These are phyloP conservation scores for Sporothrix schenckii DNA, from an alignment of 2,329 filamentous ascomycete species.

Conservation along the genomic window DNA sequence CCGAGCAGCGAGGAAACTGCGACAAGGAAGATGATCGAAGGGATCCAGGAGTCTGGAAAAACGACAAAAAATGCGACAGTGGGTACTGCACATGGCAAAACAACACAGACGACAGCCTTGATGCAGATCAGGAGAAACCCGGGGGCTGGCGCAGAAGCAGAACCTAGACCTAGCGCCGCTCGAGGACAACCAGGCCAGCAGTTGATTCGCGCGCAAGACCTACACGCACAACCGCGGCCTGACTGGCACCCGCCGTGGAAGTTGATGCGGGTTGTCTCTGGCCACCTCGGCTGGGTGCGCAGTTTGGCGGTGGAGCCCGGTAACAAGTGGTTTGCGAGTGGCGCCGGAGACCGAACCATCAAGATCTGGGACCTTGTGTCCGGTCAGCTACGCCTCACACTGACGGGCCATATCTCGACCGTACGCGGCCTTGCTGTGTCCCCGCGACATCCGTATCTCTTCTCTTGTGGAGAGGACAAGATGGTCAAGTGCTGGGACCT, in stretches of 20 bases:
- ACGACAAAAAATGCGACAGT: slow-evolving; percentile 37
- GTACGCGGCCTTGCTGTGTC: slow-evolving; percentile 91
- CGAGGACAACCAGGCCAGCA: slow-evolving; percentile 45
- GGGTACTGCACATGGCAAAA: slow-evolving; percentile 28
- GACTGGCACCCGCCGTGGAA: slow-evolving; percentile 99
- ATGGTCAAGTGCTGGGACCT: slow-evolving; percentile 99
- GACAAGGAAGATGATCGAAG: slow-evolving; percentile 69
- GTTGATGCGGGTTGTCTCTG: slow-evolving; percentile 94
- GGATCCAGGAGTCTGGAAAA: slow-evolving; percentile 53
- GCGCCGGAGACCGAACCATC: slow-evolving; percentile 92
- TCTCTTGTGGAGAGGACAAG: slow-evolving; percentile 98
- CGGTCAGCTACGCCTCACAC: slow-evolving; percentile 77
- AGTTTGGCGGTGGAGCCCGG: slow-evolving; percentile 88
- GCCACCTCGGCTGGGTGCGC: slow-evolving; percentile 93
- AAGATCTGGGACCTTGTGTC: slow-evolving; percentile 98
- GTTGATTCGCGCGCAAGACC: slow-evolving; percentile 43
- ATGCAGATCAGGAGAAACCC: slow-evolving; percentile 43
- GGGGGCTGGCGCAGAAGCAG: slow-evolving; percentile 34
- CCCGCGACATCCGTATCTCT: slow-evolving; percentile 91
- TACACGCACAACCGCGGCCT: slow-evolving; percentile 62
- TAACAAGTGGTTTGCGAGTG: slow-evolving; percentile 97
- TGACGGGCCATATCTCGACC: slow-evolving; percentile 93
- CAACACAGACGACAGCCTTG: slow-evolving; percentile 44
- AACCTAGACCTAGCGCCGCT: slow-evolving; percentile 37
- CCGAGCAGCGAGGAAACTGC: slow-evolving; percentile 46